phyloP scores from a whole-genome alignment of 805 yeast genomes.

The Wickerhamiella alocasiicola region DNA sequence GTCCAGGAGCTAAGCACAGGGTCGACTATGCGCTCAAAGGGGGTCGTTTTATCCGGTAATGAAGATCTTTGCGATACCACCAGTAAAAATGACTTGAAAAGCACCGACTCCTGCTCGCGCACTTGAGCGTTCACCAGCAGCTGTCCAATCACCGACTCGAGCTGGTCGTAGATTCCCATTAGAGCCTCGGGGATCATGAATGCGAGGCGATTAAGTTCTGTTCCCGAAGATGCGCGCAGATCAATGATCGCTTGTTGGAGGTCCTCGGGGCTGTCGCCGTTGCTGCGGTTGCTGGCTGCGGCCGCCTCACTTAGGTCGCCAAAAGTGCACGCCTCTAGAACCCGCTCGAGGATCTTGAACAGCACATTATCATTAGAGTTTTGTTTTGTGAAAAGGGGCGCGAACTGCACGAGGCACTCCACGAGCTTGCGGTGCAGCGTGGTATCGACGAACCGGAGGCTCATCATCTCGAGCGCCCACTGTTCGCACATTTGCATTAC shows the following conservation, averaged over 20 bases:
- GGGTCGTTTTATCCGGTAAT: conserved; percentile 55
- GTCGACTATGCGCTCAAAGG: conserved; percentile 80
- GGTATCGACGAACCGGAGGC: conserved; percentile 68
- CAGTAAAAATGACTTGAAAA: conserved; percentile 80
- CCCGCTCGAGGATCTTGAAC: conserved; percentile 75
- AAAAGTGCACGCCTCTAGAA: conserved; percentile 65
- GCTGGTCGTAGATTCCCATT: conserved; percentile 63
- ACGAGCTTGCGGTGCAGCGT: conserved; percentile 69
- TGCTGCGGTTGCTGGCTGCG: too few relatives aligned
- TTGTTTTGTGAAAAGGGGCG: conserved; percentile 68
- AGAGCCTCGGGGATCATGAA: conserved; percentile 88
- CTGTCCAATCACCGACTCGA: conserved; percentile 67
- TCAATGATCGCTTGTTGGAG: conserved; percentile 73
- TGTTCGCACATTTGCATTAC: conserved; percentile 60
- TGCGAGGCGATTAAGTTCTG: conserved; percentile 87
- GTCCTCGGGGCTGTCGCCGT: conserved; percentile 43
- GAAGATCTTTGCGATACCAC: conserved; percentile 78
- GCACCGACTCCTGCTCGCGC: conserved; percentile 83
- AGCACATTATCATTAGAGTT: conserved; percentile 38
- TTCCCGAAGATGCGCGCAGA: conserved; percentile 81
- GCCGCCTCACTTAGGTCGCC: too few relatives aligned
- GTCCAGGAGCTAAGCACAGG: conserved; percentile 91
- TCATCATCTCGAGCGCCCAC: conserved; percentile 41
- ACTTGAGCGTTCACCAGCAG: conserved; percentile 58
- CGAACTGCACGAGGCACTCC: conserved; percentile 86